Conservation (phyloP, 768 basidiomycete species). For the Lentinula detonsa region DNA sequence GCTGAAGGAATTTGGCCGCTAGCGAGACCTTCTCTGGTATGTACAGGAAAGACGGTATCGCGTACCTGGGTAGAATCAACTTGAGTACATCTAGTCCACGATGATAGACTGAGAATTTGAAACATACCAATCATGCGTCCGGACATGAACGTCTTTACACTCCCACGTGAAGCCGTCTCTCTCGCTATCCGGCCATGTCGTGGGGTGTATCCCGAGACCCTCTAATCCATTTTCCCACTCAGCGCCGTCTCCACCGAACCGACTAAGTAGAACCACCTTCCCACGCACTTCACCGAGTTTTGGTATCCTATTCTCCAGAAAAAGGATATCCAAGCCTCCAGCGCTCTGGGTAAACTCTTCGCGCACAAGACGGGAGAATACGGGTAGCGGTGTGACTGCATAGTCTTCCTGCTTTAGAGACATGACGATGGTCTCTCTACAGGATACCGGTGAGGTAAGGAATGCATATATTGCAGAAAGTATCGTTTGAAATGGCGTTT, state of each 20-base stretch:
- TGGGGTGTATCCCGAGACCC: slow-evolving; percentile 84
- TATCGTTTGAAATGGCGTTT: slow-evolving; percentile 61
- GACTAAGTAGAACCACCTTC: slow-evolving; percentile 78
- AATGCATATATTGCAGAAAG: slow-evolving; percentile 57
- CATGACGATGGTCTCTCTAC: slow-evolving; percentile 73
- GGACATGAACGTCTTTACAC: slow-evolving; percentile 61
- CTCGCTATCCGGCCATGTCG: slow-evolving; percentile 76
- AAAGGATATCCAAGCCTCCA: slow-evolving; percentile 66
- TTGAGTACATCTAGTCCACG: background rate
- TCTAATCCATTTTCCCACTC: slow-evolving; percentile 67
- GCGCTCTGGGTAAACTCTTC: slow-evolving; percentile 55
- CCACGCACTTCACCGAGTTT: slow-evolving; percentile 80
- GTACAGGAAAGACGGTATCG: slow-evolving; percentile 68
- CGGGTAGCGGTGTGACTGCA: slow-evolving; percentile 29
- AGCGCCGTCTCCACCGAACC: slow-evolving; percentile 67
- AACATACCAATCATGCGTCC: slow-evolving; percentile 80
- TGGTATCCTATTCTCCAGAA: slow-evolving; percentile 75
- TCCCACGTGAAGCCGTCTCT: slow-evolving; percentile 75
- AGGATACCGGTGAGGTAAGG: slow-evolving; percentile 49
- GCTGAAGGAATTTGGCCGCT: slow-evolving; percentile 47
- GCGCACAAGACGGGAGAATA: slow-evolving; percentile 63
- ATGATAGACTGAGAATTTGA: background rate
- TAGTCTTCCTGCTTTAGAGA: slow-evolving; percentile 88
- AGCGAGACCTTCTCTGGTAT: slow-evolving; percentile 78
- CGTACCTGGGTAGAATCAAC: slow-evolving; percentile 50